These are phyloP conservation scores for Sodiomyces alkalinus DNA, from an alignment of 2,329 filamentous ascomycete species.

Conservation along the genomic window DNA sequence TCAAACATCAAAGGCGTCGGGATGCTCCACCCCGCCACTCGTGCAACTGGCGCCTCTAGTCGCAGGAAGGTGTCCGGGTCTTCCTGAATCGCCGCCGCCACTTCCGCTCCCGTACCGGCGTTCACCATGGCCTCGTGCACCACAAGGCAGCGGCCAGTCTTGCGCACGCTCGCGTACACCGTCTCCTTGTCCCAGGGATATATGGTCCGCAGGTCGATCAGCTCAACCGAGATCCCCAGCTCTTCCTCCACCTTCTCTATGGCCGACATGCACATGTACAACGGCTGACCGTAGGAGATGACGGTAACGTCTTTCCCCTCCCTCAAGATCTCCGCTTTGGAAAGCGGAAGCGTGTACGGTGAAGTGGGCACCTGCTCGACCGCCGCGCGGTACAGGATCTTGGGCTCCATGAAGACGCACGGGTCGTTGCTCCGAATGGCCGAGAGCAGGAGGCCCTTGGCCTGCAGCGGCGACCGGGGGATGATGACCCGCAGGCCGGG, in stretches of 20 bases:
- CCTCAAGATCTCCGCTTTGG: constrained; percentile 73
- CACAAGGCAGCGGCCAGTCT: constrained; percentile 74
- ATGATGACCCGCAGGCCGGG: constrained; percentile 77
- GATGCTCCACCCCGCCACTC: constrained; percentile 81
- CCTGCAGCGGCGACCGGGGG: constrained; percentile 72
- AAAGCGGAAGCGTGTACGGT: constrained; percentile 69
- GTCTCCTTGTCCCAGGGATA: constrained; percentile 85
- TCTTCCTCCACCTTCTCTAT: constrained; percentile 63
- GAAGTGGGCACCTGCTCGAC: constrained; percentile 80
- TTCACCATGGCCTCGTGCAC: constrained; percentile 92
- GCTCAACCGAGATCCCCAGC: constrained; percentile 61
- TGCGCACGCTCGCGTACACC: constrained; percentile 67
- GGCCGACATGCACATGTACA: constrained; percentile 70
- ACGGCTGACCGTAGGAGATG: constrained; percentile 75
- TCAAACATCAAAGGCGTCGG: constrained; percentile 71
- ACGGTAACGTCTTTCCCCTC: constrained; percentile 68
- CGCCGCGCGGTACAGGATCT: constrained; percentile 79
- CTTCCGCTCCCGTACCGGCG: constrained; percentile 75
- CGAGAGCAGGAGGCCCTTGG: constrained; percentile 70
- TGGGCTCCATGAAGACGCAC: constrained; percentile 87
- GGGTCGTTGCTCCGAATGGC: constrained; percentile 72
- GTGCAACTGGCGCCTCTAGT: constrained; percentile 70
- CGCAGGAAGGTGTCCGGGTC: constrained; percentile 59
- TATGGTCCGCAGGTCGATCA: constrained; percentile 77
- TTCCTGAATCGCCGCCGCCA: constrained; percentile 79